A percentile compares a stretch with the other conserved stretches of the same genome.
phyloP scores from a whole-genome alignment of 2,329 filamentous ascomycete genomes.

The Alternaria sp. region DNA sequence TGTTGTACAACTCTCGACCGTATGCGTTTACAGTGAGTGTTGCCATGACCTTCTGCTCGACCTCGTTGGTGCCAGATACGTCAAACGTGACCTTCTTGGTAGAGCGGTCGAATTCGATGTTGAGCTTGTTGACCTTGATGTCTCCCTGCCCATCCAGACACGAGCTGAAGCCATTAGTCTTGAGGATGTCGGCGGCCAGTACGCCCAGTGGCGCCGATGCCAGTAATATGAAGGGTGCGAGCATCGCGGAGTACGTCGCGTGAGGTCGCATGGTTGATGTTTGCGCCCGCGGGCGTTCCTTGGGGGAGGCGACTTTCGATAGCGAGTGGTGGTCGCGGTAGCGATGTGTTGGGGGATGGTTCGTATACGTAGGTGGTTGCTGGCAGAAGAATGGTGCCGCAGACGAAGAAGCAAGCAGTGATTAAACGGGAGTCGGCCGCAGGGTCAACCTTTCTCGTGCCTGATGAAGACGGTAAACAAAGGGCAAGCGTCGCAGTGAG shows the following conservation, averaged over 20 bases:
- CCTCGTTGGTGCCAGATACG: conserved; percentile 77
- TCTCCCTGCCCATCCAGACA: conserved; percentile 66
- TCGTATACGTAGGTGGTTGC: background rate
- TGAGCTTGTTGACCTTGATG: conserved; percentile 75
- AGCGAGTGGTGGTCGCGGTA: conserved; percentile 13
- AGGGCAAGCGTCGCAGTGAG: conserved; percentile 17
- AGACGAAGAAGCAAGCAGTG: conserved; percentile 1
- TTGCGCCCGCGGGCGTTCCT: conserved; percentile 43
- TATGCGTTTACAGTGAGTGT: conserved; percentile 81
- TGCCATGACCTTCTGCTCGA: conserved; percentile 81
- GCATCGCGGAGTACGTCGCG: conserved; percentile 48
- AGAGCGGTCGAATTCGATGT: conserved; percentile 80
- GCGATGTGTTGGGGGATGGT: background rate
- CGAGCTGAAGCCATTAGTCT: conserved; percentile 80
- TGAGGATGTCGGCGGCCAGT: conserved; percentile 74
- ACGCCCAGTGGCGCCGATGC: conserved; percentile 57
- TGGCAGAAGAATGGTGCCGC: conserved; percentile 17
- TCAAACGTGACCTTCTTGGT: conserved; percentile 81
- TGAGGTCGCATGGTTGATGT: conserved; percentile 43
- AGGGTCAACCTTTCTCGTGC: conserved; percentile 50
- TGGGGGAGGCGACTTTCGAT: conserved; percentile 20
- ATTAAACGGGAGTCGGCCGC: conserved; percentile 43
- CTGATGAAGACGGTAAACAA: conserved; percentile 24
- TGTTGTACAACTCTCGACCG: conserved; percentile 79
- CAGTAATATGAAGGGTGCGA: conserved; percentile 49